phyloP scores from a whole-genome alignment of 371 early-diverging fungal species.

The Lichtheimia hyalospora region DNA sequence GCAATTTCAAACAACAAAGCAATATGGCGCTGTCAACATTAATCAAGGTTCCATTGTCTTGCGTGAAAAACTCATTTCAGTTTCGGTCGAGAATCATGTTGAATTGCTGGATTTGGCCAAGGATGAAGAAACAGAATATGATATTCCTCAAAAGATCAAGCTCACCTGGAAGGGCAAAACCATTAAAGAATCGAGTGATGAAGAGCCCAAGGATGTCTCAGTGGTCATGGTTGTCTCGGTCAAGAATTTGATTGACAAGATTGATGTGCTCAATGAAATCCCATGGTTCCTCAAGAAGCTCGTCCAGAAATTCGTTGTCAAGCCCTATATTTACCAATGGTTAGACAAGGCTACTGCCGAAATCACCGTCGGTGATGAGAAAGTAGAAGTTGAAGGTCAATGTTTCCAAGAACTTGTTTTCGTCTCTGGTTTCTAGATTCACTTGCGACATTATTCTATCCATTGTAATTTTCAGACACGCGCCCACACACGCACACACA shows the following conservation, averaged over 20 bases:
- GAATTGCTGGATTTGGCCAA: conserved; percentile 49
- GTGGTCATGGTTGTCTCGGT: conserved; percentile 63
- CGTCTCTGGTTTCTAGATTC: conserved; percentile 47
- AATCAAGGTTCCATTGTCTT: conserved; percentile 78
- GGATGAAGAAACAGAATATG: conserved; percentile 78
- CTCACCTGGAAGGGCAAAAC: conserved; percentile 80
- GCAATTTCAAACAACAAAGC: conserved; percentile 85
- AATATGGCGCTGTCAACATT: conserved; percentile 67
- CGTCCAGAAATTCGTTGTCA: conserved; percentile 89
- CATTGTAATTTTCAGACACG: too few relatives aligned
- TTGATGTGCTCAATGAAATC: conserved; percentile 87
- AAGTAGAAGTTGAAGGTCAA: conserved; percentile 53
- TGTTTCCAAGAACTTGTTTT: conserved; percentile 71
- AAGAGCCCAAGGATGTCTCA: conserved; percentile 54
- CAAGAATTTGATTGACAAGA: conserved; percentile 67
- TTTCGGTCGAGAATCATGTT: conserved; percentile 73
- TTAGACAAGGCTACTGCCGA: conserved; percentile 64
- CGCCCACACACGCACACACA: too few relatives aligned
- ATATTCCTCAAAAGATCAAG: conserved; percentile 71
- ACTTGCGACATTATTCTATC: too few relatives aligned
- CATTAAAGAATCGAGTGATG: conserved; percentile 47
- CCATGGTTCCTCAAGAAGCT: conserved; percentile 87
- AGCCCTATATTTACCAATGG: conserved; percentile 95
- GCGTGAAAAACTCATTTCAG: conserved; percentile 65
- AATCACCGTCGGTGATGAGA: conserved; percentile 69